Evolutionary conservation across 2,329 filamentous ascomycete genomes (phyloP), one percentile per base, ranked within the genome.

Genomic region (Beauveria australis): DNA sequence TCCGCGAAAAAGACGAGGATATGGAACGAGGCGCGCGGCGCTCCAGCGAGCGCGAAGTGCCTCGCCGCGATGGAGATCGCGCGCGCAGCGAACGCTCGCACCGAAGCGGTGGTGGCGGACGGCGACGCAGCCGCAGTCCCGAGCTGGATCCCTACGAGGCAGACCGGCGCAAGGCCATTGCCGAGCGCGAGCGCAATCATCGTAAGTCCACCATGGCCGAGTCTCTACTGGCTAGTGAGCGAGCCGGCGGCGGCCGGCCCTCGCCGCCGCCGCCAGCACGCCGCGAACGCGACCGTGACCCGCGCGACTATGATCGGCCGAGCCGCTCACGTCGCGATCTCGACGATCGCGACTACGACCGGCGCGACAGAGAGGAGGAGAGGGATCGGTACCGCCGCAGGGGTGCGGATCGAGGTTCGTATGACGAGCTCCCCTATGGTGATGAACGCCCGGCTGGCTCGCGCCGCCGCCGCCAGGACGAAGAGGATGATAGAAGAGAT

Each of bases 61-160:
- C 87, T 66, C 84, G 89, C 67, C 84, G 88, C 68, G 86, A 85
- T 49, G 79, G 81, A 69, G 85, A 83, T 47, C 72, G 77, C 66
- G 78, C 77, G 56, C 77, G 80, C 74, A 81, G 82, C 78, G 85
- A 88, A 75, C 79, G 83, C 76, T 80, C 82, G 75, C 83, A 86
- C 73, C 83, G 84, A 66, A 77, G 78, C 69, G 77, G 78, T 67
- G 79, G 76, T 69, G 75, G 76, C 66, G 75, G 79, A 69, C 75
- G 76, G 66, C 80, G 90, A 67, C 84, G 85, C 67, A 95, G 90
- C 71, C 91, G 92, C 68, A 92, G 89, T 67, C 92, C 92, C n/a
- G 94, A 97, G 74, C 84, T 85, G 62, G 92, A 99, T 76, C 85
- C 91, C 22, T 99, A 99, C 74, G 94, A 97, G 75, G 94, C 92